Conservation (phyloP, 1,284 basidiomycete genomes). For the Microbotryomycetes sp. region DNA sequence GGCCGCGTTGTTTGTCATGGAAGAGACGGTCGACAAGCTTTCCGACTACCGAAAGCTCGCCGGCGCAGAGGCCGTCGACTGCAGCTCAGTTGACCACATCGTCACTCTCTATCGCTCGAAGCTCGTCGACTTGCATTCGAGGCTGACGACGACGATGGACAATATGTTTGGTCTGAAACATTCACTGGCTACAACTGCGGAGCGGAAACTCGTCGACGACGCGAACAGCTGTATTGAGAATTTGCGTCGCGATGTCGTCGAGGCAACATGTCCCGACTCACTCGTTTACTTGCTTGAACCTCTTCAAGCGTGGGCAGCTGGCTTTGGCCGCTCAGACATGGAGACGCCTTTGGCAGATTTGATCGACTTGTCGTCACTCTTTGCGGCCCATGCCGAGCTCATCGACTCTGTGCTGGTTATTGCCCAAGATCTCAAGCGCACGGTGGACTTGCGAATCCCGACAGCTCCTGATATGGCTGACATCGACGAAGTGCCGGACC, state of each 20-base stretch:
- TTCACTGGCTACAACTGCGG: constrained; percentile 2
- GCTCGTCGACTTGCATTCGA: neutral
- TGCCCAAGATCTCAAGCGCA: constrained; percentile 53
- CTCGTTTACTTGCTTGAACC: constrained; percentile 14
- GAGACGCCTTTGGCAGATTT: neutral
- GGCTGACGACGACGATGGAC: neutral
- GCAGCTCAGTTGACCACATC: neutral
- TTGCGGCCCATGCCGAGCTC: constrained; percentile 43
- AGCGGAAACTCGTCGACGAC: neutral
- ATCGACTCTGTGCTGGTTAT: constrained; percentile 59
- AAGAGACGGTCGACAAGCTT: neutral
- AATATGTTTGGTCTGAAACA: constrained; percentile 6
- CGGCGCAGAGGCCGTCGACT: neutral
- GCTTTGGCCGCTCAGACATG: neutral
- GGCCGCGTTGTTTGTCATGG: neutral
- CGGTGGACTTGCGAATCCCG: constrained; percentile 1
- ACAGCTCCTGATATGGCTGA: neutral
- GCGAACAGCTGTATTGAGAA: constrained; percentile 6
- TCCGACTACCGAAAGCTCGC: neutral
- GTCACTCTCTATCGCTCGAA: neutral
- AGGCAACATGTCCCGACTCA: constrained; percentile 1
- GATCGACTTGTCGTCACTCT: constrained; percentile 21
- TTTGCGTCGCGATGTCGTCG: neutral
- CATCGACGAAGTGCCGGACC: constrained; percentile 38
- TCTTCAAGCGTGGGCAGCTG: constrained; percentile 5